Evolutionary conservation across 176 grass and related monocot genomes (phyloP).

Genomic region (Oryza longistaminata): DNA sequence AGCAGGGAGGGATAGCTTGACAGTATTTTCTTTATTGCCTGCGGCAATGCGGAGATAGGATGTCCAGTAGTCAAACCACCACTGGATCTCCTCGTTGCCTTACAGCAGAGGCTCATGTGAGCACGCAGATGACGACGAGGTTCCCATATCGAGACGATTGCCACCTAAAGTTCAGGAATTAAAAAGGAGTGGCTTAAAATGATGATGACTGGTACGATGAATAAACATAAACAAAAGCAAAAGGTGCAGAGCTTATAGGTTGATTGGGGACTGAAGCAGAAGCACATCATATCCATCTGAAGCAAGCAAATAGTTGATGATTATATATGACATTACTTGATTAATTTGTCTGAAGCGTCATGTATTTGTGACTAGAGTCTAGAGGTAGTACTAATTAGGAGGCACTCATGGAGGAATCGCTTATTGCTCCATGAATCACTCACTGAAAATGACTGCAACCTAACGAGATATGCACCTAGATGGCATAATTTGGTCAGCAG

Average conservation of each 20-base stretch:
- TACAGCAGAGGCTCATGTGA: conserved; percentile 28
- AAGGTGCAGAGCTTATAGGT: neutral
- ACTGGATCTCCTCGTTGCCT: conserved; percentile 10
- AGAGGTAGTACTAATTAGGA: neutral
- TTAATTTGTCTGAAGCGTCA: too few species aligned
- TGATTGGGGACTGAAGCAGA: neutral
- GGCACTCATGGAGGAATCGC: neutral
- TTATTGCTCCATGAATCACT: neutral
- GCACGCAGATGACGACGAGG: neutral
- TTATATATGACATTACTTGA: too few species aligned
- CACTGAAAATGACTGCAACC: neutral
- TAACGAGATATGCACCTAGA: neutral
- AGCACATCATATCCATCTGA: neutral
- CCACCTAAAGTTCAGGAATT: conserved; percentile 3
- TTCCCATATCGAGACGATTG: conserved; percentile 39
- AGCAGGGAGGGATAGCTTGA: conserved; percentile 47
- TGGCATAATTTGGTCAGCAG: neutral
- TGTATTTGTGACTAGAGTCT: too few species aligned
- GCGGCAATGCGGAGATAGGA: conserved; percentile 9
- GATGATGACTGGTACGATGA: neutral
- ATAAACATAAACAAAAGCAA: neutral
- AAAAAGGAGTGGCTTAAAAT: neutral
- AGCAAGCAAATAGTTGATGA: neutral
- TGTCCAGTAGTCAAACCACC: conserved; percentile 22
- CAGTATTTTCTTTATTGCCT: conserved; percentile 31